A percentile compares a stretch with the other conserved stretches of the same genome.
These are phyloP conservation scores for Solanum medicagineum DNA, from an alignment of 257 asterid species.

Conservation along the genomic window DNA sequence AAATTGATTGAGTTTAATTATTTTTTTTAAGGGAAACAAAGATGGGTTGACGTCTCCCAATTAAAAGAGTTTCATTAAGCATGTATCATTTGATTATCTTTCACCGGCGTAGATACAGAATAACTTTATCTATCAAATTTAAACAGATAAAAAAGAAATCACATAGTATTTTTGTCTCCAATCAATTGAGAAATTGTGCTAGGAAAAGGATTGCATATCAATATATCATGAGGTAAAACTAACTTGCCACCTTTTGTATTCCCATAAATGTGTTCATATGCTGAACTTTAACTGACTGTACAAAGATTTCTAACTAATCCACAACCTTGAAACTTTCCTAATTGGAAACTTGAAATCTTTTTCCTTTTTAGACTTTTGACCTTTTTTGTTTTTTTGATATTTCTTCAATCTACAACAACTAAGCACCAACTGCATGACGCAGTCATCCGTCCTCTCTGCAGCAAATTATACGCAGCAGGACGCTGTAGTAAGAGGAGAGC, in stretches of 20 bases:
- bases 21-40: too few species aligned
- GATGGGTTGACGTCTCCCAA: too few species aligned
- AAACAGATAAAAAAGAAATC: neutral
- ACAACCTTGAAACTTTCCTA: neutral
- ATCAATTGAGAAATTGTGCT: neutral
- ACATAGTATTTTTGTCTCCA: neutral
- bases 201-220: neutral
- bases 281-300: neutral
- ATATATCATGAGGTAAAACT: neutral
- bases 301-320: neutral
- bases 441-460: neutral
- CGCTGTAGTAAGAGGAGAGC: neutral
- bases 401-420: neutral
- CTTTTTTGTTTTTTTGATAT: neutral
- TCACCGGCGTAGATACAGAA: rapidly evolving
- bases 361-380: neutral
- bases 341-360: neutral
- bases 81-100: neutral
- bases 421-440: neutral
- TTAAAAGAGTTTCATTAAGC: too few species aligned
- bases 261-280: neutral
- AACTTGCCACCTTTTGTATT: neutral
- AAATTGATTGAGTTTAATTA: too few species aligned
- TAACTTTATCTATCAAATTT: neutral
- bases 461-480: neutral